A percentile compares a stretch with the other conserved stretches of the same genome.
Evolutionary conservation across 352 stramenopile genomes (phyloP).

Genomic region (Phytophthora sp.): DNA sequence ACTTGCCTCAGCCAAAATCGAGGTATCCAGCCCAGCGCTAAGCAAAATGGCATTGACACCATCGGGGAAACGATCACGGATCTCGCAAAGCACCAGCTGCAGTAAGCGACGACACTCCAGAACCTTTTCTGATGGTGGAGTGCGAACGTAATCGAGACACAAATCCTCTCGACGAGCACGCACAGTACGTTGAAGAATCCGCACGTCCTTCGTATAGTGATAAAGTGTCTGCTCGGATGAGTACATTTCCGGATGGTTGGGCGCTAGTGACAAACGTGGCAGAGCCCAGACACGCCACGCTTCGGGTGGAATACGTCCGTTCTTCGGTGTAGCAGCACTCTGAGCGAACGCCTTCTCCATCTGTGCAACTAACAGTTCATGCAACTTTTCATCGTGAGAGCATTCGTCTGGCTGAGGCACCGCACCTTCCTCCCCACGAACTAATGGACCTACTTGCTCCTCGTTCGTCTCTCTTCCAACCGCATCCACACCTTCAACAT

Average conservation of each 20-base stretch:
- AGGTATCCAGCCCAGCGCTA: constrained; percentile 75
- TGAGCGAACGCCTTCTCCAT: constrained; percentile 59
- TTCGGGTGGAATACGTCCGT: constrained; percentile 43
- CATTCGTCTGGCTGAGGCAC: constrained; percentile 40
- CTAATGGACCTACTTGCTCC: background rate
- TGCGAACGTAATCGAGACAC: constrained; percentile 57
- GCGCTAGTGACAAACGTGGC: constrained; percentile 63
- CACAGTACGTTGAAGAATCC: constrained; percentile 46
- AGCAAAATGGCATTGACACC: constrained; percentile 61
- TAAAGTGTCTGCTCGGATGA: constrained; percentile 69
- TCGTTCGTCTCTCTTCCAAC: constrained; percentile 14
- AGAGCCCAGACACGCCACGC: constrained; percentile 65
- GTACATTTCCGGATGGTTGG: constrained; percentile 68
- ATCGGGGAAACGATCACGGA: constrained; percentile 35
- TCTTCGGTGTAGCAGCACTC: constrained; percentile 34
- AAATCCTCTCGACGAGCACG: constrained; percentile 37
- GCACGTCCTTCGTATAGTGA: constrained; percentile 75
- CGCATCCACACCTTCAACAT: constrained; percentile 32
- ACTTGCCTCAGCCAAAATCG: constrained; percentile 68
- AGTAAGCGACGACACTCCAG: constrained; percentile 56
- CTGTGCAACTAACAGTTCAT: constrained; percentile 44
- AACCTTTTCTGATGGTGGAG: constrained; percentile 36
- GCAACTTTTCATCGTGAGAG: constrained; percentile 46
- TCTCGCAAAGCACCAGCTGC: constrained; percentile 60
- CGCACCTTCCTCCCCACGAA: constrained; percentile 13